phyloP scores from a whole-genome alignment of 2,329 filamentous ascomycete genomes.

The Xylariaceae sp. region DNA sequence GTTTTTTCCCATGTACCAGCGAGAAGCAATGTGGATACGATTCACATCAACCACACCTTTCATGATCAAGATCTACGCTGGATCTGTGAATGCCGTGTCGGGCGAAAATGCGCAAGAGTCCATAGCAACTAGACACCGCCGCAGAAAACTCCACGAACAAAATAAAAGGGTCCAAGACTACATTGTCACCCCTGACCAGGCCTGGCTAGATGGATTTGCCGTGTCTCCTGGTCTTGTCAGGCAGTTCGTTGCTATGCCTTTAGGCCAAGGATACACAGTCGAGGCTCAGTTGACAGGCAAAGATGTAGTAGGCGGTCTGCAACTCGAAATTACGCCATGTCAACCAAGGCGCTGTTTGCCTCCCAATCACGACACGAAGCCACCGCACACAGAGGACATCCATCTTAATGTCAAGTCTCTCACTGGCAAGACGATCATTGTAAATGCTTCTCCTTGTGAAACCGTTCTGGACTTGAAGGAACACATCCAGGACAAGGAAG shows the following conservation, averaged over 20 bases:
- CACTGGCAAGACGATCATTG: neutral
- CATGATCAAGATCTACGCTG: constrained; percentile 39
- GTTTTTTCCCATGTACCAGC: constrained; percentile 46
- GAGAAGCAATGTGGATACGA: constrained; percentile 41
- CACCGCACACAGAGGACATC: neutral
- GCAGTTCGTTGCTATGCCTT: constrained; percentile 48
- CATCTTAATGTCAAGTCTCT: neutral
- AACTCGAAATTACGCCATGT: constrained; percentile 42
- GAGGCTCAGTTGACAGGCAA: constrained; percentile 45
- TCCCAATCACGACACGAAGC: neutral
- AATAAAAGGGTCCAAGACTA: constrained; percentile 28
- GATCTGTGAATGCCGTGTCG: constrained; percentile 40
- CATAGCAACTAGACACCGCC: constrained; percentile 13
- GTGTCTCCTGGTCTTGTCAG: constrained; percentile 36
- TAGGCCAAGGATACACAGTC: constrained; percentile 41
- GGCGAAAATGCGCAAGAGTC: constrained; percentile 31
- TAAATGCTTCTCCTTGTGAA: neutral
- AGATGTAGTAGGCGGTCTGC: constrained; percentile 40
- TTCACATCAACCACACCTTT: constrained; percentile 31
- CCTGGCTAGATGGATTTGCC: constrained; percentile 42
- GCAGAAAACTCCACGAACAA: constrained; percentile 1
- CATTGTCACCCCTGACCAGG: constrained; percentile 36
- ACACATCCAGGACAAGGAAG: neutral
- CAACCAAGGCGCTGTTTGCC: neutral
- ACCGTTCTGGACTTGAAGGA: neutral